These are phyloP conservation scores for Coniosporium tulheliwenetii DNA, from an alignment of 2,329 filamentous ascomycete genomes.

Conservation along the genomic window DNA sequence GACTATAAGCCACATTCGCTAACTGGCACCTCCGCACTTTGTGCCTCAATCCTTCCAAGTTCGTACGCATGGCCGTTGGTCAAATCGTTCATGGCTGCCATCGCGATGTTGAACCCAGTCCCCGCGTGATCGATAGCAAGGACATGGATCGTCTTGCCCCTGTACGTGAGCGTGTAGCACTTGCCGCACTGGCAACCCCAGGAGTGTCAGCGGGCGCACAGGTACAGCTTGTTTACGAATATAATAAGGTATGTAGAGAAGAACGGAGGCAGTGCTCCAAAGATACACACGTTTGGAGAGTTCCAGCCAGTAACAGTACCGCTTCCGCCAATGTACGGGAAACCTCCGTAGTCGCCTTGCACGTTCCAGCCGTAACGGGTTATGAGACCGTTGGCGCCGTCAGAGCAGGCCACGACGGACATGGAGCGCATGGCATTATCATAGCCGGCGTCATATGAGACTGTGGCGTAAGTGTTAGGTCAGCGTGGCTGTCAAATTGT, in stretches of 20 bases:
- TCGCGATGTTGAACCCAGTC: slow-evolving; percentile 33
- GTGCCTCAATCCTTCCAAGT: slow-evolving; percentile 14
- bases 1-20: no score
- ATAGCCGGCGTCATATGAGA: slow-evolving; percentile 60
- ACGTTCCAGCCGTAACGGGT: slow-evolving; percentile 40
- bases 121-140: slow-evolving; percentile 31
- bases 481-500: no score
- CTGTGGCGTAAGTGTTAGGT: slow-evolving; percentile 18
- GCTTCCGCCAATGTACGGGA: slow-evolving; percentile 34
- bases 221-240: background rate
- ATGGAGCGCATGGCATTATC: slow-evolving; percentile 44
- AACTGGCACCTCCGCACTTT: no score
- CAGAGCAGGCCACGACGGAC: slow-evolving; percentile 46
- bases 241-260: background rate
- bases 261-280: background rate
- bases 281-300: slow-evolving; percentile 10
- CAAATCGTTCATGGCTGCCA: slow-evolving; percentile 31
- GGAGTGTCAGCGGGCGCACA: slow-evolving; percentile 1
- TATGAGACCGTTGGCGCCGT: slow-evolving; percentile 51
- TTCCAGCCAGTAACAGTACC: slow-evolving; percentile 32
- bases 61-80: slow-evolving; percentile 28
- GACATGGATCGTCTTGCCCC: slow-evolving; percentile 30
- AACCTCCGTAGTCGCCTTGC: slow-evolving; percentile 7
- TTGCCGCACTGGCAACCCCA: slow-evolving; percentile 30
- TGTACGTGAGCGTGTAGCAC: slow-evolving; percentile 35